Conservation (phyloP, 441 rosid species). For the Capsella rubella region DNA sequence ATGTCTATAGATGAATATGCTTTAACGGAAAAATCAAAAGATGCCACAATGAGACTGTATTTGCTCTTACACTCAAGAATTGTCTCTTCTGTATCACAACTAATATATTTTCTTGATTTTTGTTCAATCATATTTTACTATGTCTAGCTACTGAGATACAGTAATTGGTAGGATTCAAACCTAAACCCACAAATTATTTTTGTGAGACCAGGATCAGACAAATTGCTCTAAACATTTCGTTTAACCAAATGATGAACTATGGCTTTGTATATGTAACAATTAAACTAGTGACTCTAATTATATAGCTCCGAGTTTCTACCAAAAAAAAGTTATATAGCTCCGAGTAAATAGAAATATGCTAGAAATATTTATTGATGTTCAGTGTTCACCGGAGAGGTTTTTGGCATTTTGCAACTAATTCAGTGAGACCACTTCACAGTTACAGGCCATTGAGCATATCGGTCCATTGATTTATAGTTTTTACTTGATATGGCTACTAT, state of each 20-base stretch:
- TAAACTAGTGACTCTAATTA: neutral
- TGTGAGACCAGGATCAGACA: too few species aligned
- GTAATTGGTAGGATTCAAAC: neutral
- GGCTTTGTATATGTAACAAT: neutral
- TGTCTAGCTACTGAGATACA: too few species aligned
- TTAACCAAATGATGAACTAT: neutral
- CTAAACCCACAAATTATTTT: too few species aligned
- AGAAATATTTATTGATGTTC: neutral
- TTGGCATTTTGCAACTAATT: conserved; percentile 21
- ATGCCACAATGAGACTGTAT: conserved; percentile 24
- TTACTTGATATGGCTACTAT: conserved; percentile 37
- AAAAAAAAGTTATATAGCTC: neutral
- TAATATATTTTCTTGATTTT: too few species aligned
- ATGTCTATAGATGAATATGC: conserved; percentile 12
- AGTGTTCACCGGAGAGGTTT: conserved; percentile 24
- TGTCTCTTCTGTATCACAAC: neutral
- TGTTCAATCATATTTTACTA: too few species aligned
- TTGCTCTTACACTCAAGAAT: conserved; percentile 26
- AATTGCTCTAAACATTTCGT: neutral
- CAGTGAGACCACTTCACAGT: conserved; percentile 34
- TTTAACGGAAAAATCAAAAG: conserved; percentile 32
- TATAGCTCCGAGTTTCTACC: neutral
- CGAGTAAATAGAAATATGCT: neutral
- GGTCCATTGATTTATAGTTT: conserved; percentile 25
- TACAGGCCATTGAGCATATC: conserved; percentile 13